Base-by-base conservation (phyloP, 306 rosid genomes). In the Hippophae rhamnoides region DNA sequence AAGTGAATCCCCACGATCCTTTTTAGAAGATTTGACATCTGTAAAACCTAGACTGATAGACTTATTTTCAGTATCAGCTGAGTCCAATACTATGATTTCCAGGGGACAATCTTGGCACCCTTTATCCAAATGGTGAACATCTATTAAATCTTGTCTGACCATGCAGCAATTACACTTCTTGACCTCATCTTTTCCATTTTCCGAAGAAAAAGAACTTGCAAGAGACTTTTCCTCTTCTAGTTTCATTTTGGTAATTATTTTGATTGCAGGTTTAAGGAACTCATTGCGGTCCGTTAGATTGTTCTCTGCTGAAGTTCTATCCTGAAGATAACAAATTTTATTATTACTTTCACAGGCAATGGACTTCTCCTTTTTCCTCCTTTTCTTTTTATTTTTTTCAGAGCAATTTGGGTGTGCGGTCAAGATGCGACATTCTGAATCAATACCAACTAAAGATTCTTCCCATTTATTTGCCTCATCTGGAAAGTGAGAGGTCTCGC, bases 141-240 rank as follows among this genome's bases (percentile, higher is more conserved):
- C 62, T 12, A 50, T 74, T 10, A 44, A 62, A 58, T 43, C 58
- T 54, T 76, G 72, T 61, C 65, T 48, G 62, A 52, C 25, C 23
- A 56, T 62, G 72, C 27, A 51, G 56, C 70, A 74, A 78, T 43
- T 18, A 18, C 23, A 18, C 1, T 18, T 18, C 23, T 18, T 18
- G 23, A 18, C 23, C 23, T 18, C 23, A 18, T 18, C 23, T 18
- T 18, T 18, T 18, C 23, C 23, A 18, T 18, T 18, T 18, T 18
- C 23, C 23, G 23, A 18, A 18, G 23, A 18, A 18, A 18, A 18
- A 18, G 23, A 18, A 18, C 23, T 18, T 18, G 23, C 23, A 18
- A 18, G 23, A 18, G 23, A 18, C 23, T 18, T 18, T 18, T 18
- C 23, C 23, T 18, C 23, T 18, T 18, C 23, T 18, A 18, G 23